Evolutionary conservation across 1,284 basidiomycete genomes (phyloP), one percentile per base, ranked within the genome.

Genomic region (Apiotrichum montevideense): DNA sequence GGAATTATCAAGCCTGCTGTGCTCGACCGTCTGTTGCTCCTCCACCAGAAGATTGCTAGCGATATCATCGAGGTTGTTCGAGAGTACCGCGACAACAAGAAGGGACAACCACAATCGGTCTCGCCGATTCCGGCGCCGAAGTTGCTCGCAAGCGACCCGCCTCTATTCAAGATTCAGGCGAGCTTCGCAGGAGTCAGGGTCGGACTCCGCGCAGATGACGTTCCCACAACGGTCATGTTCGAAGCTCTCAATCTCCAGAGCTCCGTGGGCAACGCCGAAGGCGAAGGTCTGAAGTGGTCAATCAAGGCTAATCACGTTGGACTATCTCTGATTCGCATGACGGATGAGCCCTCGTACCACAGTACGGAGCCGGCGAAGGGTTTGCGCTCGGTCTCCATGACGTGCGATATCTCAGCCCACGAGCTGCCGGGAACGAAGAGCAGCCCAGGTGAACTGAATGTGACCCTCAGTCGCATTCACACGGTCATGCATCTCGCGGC

Each of bases 401-500:
- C 84, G 29, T 80, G 94, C 47, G 88, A 94, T 66, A 80, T 90
- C 64, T 62, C 69, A 6, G 71, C 74, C 8, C 63, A 75, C 39
- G 76, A 79, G 56, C 59, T 57, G 7, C 73, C 76, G 1, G 62
- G 62, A 10, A 61, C 63, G 11, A 45, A 51, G 32, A 55, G 43
- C 21, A 48, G 56, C 45, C 58, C 67, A 8, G 61, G 73, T 29
- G 57, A 65, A 43, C 62, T 80, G 14, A 79, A 84, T 44, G 61
- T 92, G 35, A 73, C 76, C 1, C 74, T 93, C 32, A 83, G 82
- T 6, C 87, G 87, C 70, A 84, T 90, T 6, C 90, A 95, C 69
- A 90, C 91, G 0, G 88, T 94, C 47, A 86, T 94, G 86, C 90
- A 93, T 71, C 86, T 92, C 14, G 88, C 88, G 58, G 92, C 92